Conservation (phyloP, 371 early-diverging fungal species). For the Circinella minor region DNA sequence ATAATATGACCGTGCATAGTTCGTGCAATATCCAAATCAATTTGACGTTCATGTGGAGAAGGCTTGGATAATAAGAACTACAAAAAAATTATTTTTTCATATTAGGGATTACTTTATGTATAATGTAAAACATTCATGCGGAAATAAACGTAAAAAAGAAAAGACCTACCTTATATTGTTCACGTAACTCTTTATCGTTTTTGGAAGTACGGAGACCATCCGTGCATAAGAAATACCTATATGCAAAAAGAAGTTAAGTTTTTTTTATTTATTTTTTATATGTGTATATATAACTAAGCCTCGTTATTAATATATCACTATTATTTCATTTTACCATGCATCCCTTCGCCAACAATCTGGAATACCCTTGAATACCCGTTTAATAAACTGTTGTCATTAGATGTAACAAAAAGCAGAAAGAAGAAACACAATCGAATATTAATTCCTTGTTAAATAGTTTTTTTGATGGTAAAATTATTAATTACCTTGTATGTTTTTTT, state of each 20-base stretch:
- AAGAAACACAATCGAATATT: background rate
- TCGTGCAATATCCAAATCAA: conserved; percentile 71
- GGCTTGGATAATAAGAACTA: conserved; percentile 29
- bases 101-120: no score
- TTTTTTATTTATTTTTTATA: background rate
- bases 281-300: background rate
- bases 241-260: background rate
- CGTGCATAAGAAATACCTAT: conserved; percentile 47
- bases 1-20: conserved; percentile 68
- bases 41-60: conserved; percentile 63
- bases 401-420: background rate
- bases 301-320: background rate
- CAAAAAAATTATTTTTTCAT: background rate
- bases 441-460: no score
- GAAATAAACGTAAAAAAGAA: background rate
- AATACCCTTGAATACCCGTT: conserved; percentile 66
- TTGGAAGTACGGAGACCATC: conserved; percentile 26
- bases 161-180: conserved; percentile 27
- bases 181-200: conserved; percentile 21
- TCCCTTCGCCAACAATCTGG: conserved; percentile 71
- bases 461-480: background rate
- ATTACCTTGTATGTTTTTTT: conserved; percentile 42
- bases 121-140: no score
- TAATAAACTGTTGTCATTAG: conserved; percentile 37
- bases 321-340: conserved; percentile 49